phyloP scores from a whole-genome alignment of 768 basidiomycete species.

The Mycena rebaudengoi region DNA sequence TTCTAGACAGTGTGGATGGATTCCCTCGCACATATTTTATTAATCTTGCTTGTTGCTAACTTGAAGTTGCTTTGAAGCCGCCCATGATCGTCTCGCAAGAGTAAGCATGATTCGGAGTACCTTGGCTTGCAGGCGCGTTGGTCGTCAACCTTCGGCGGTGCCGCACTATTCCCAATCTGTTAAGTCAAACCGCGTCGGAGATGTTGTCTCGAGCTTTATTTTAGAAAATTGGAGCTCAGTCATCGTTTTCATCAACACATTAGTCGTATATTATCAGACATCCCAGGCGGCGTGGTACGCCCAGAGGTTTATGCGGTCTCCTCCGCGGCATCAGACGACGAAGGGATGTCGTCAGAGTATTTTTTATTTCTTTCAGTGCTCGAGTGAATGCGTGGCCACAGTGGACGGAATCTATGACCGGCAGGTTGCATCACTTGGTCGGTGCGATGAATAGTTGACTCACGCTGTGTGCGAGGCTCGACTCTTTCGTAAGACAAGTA shows the following conservation, averaged over 20 bases:
- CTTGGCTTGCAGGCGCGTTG: too few species aligned
- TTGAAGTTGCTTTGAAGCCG: too few species aligned
- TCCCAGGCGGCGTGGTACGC: conserved; percentile 9
- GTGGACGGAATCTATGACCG: not conserved
- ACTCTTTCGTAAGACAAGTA: too few species aligned
- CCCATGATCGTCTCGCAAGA: too few species aligned
- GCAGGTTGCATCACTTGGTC: not conserved
- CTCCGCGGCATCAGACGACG: not conserved
- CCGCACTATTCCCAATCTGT: too few species aligned
- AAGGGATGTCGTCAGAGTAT: not conserved
- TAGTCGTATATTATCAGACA: conserved; percentile 21
- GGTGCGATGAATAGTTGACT: not conserved
- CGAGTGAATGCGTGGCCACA: not conserved
- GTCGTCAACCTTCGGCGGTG: too few species aligned
- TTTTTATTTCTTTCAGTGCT: conserved; percentile 12
- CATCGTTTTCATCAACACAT: too few species aligned
- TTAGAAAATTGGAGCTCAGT: too few species aligned
- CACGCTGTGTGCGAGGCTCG: too few species aligned
- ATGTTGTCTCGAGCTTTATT: too few species aligned
- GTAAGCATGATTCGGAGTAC: too few species aligned
- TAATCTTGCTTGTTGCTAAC: not conserved
- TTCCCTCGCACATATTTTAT: not conserved
- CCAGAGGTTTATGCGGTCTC: conserved; percentile 5
- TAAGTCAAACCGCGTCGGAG: too few species aligned
- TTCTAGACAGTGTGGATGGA: conserved; percentile 14